A percentile compares a stretch with the other conserved stretches of the same genome.
These are phyloP conservation scores for Coemansia guatemalensis DNA, from an alignment of 192 early-diverging fungal species.

Conservation along the genomic window DNA sequence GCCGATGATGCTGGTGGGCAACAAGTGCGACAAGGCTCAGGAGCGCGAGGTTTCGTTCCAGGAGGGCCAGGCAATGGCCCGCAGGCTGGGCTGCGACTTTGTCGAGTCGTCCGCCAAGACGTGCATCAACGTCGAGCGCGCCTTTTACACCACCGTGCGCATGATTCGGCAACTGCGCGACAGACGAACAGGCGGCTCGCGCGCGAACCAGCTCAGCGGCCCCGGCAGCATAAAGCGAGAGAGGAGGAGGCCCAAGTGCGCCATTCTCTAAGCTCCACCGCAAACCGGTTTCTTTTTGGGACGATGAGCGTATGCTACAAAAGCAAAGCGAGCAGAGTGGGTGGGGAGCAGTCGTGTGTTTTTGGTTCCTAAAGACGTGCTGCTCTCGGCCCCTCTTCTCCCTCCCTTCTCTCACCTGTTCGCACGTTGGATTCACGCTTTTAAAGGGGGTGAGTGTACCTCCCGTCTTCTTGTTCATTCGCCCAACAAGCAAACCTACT, in stretches of 20 bases:
- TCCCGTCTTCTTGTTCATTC: not conserved
- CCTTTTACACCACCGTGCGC: conserved; percentile 79
- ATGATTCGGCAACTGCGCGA: conserved; percentile 73
- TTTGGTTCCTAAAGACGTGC: not conserved
- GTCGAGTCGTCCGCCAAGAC: conserved; percentile 91
- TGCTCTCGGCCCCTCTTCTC: not conserved
- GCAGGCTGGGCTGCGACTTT: conserved; percentile 74
- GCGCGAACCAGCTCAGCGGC: conserved; percentile 23
- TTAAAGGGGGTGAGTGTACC: not conserved
- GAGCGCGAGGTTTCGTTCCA: conserved; percentile 85
- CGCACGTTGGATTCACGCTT: not conserved
- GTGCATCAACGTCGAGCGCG: conserved; percentile 87
- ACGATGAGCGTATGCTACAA: not conserved
- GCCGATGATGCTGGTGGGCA: conserved; percentile 91
- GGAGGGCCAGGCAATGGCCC: conserved; percentile 79
- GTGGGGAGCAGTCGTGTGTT: too few species aligned
- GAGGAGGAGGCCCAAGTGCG: conserved; percentile 51
- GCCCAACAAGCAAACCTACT: not conserved
- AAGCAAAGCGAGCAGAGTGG: conserved; percentile 2
- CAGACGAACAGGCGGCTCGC: conserved; percentile 40
- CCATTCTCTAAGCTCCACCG: conserved; percentile 29
- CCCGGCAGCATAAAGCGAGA: conserved; percentile 40
- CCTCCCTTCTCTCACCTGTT: not conserved
- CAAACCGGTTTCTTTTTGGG: not conserved
- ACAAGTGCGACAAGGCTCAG: conserved; percentile 85